Percentiles rank a stretch among this genome's conserved stretches.
Conservation (phyloP, 1,139 yeast species). For the Tardiomyces blankii region DNA sequence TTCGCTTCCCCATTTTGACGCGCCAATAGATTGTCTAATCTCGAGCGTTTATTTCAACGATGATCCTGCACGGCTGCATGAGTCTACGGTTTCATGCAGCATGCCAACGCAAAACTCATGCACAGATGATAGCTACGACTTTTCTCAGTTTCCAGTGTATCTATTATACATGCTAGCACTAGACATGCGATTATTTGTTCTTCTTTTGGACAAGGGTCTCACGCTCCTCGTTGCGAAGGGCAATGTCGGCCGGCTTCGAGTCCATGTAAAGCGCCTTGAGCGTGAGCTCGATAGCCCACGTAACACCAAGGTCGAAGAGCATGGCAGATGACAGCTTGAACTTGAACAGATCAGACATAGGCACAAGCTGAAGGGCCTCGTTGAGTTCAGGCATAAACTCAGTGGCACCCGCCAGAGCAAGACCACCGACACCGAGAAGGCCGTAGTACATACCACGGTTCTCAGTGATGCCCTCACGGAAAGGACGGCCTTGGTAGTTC, state of each 20-base stretch:
- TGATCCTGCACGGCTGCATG: too few species aligned
- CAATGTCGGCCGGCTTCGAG: slow-evolving; percentile 86
- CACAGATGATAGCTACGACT: too few species aligned
- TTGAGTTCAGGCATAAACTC: slow-evolving; percentile 93
- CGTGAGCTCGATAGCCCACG: slow-evolving; percentile 70
- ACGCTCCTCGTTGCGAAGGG: slow-evolving; percentile 31
- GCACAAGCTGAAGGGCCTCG: slow-evolving; percentile 83
- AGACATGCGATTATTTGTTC: slow-evolving; percentile 8
- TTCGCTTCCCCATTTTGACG: too few species aligned
- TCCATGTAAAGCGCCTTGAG: slow-evolving; percentile 85
- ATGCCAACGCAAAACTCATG: too few species aligned
- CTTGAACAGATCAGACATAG: slow-evolving; percentile 70
- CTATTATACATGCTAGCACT: neutral
- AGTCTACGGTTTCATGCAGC: too few species aligned
- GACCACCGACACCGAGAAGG: slow-evolving; percentile 75
- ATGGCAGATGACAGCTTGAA: slow-evolving; percentile 62
- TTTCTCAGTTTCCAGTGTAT: slow-evolving; percentile 6
- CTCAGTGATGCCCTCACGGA: slow-evolving; percentile 80
- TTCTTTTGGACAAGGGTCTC: slow-evolving; percentile 20
- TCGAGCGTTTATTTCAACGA: too few species aligned
- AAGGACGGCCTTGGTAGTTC: slow-evolving; percentile 95
- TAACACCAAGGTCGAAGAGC: slow-evolving; percentile 61
- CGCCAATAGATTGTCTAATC: too few species aligned
- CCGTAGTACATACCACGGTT: slow-evolving; percentile 98
- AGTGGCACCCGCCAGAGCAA: slow-evolving; percentile 86